Base-by-base conservation (phyloP, 257 asterid species). In the Rauvolfia tetraphylla region DNA sequence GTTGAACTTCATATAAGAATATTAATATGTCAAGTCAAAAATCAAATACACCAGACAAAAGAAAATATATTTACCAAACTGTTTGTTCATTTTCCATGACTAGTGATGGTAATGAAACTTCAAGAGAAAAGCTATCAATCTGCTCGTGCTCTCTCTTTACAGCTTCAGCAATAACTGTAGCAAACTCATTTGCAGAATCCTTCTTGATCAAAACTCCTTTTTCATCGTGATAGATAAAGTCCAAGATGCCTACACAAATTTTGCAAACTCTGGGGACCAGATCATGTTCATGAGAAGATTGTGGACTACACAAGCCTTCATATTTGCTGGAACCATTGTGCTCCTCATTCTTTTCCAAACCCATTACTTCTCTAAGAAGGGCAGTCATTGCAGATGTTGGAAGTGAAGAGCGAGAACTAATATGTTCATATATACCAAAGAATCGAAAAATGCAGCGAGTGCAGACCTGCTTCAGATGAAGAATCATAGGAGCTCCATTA, bases 221-320 rank as follows among this genome's bases (percentile, higher is more conserved):
- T 49, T 86, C 88, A 79, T 88, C 87, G 20, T 5, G 68, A 83
- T 86, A 89, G 33, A 77, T 74, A 86, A 88, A 92, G 82, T 90
- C 92, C 90, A 94, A 83, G 61, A 90, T 83, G 70, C 97, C 97
- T 63, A 90, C 79, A 77, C 97, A 94, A 39, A 87, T 82, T 72
- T 85, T 85, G 85, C 98, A 94, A 73, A 88, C 80, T 44, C 38
- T 68, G 59, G 65, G 68, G 71, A 82, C 88, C 72, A 81, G 89
- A 63, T 77, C 75, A 48, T 25, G 49, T 58, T 84, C 85, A 36
- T 79, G 77, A 73, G 71, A 61, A 59, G 79, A 70, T 54, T 75
- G 72, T 33, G 54, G 76, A 65, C 68, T 67, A 75, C 65, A 74
- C 63, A 38, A 36, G 72, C 71, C 86, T 56, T 79, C 75, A 41